These are phyloP conservation scores for Ulvella scutata DNA, from an alignment of 139 green algal species.

Conservation along the genomic window DNA sequence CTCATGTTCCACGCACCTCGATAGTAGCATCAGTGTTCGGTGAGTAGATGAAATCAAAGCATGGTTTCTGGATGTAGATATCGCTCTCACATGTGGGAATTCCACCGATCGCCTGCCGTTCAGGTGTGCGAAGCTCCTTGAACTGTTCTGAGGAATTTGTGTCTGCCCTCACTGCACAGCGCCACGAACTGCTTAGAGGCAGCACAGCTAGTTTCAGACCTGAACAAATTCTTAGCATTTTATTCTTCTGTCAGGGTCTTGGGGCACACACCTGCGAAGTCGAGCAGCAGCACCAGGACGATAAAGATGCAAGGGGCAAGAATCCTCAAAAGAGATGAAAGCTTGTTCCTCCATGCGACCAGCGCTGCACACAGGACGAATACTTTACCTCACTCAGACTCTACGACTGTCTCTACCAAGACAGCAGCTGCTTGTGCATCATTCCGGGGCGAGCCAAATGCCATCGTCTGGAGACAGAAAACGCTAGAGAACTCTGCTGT, in stretches of 20 bases:
- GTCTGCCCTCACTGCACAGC: not conserved
- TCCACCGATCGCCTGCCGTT: constrained; percentile 3
- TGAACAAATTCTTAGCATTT: too few species aligned
- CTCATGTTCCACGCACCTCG: constrained; percentile 4
- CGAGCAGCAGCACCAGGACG: constrained; percentile 57
- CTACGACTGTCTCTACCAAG: too few species aligned
- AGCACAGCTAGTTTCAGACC: too few species aligned
- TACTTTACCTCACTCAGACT: too few species aligned
- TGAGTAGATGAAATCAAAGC: constrained; percentile 56
- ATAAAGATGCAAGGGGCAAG: constrained; percentile 77
- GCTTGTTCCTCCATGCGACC: constrained; percentile 56
- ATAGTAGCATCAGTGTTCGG: constrained; percentile 27
- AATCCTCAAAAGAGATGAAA: constrained; percentile 51
- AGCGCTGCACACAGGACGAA: constrained; percentile 16
- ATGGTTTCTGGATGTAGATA: constrained; percentile 41
- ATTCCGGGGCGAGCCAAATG: too few species aligned
- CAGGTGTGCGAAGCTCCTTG: not conserved
- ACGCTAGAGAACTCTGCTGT: too few species aligned
- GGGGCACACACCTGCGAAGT: too few species aligned
- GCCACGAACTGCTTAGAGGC: too few species aligned
- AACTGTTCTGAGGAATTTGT: not conserved
- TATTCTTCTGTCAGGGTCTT: too few species aligned
- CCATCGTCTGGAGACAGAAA: too few species aligned
- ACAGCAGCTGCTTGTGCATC: too few species aligned
- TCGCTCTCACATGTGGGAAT: constrained; percentile 42